Conservation (phyloP, 1,139 yeast genomes). For the Yamadazyma jaroonii region DNA sequence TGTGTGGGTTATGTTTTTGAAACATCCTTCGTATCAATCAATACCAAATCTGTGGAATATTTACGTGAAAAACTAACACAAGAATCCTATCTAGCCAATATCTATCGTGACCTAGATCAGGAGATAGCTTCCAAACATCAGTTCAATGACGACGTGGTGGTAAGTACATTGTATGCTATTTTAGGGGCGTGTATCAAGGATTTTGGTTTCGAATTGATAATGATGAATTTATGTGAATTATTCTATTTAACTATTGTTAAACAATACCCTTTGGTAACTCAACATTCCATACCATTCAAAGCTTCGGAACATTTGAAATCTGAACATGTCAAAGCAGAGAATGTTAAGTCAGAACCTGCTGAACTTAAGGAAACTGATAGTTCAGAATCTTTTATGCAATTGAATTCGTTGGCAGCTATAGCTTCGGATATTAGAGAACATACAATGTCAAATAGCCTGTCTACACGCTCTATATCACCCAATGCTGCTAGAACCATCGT, state of each 20-base stretch:
- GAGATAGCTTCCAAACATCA: slow-evolving; percentile 23
- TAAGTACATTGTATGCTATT: slow-evolving; percentile 52
- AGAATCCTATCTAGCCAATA: slow-evolving; percentile 42
- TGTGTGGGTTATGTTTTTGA: slow-evolving; percentile 63
- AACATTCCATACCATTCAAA: slow-evolving; percentile 33
- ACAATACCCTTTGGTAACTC: slow-evolving; percentile 62
- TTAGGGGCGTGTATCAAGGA: slow-evolving; percentile 74
- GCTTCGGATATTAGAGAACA: slow-evolving; percentile 32
- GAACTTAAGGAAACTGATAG: not conserved
- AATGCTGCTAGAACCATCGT: not conserved
- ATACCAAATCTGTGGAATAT: slow-evolving; percentile 50
- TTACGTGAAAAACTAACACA: slow-evolving; percentile 50
- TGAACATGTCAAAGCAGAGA: too few relatives aligned
- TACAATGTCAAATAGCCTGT: slow-evolving; percentile 9
- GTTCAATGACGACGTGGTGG: slow-evolving; percentile 45
- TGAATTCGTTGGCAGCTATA: slow-evolving; percentile 39
- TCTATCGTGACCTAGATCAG: slow-evolving; percentile 51
- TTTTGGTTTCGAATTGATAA: slow-evolving; percentile 70
- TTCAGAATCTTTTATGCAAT: slow-evolving; percentile 16
- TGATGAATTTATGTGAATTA: slow-evolving; percentile 63
- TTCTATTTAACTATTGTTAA: slow-evolving; percentile 59
- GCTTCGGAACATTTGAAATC: slow-evolving; percentile 11
- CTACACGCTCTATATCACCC: slow-evolving; percentile 7
- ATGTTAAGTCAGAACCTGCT: slow-evolving; percentile 1
- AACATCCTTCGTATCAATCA: slow-evolving; percentile 35